Conservation (phyloP, 371 early-diverging fungal species). For the Lichtheimia ornata region DNA sequence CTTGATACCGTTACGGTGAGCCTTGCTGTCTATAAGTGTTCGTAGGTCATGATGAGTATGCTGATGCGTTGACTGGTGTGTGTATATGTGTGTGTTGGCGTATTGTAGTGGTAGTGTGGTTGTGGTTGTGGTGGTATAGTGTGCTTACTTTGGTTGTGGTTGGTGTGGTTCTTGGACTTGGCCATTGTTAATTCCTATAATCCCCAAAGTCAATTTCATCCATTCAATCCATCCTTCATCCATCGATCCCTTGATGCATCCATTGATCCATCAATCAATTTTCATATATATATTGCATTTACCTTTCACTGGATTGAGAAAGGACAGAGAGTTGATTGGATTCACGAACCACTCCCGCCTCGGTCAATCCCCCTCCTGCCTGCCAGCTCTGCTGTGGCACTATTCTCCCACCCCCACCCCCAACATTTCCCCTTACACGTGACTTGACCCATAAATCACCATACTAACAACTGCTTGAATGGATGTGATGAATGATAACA, state of each 20-base stretch:
- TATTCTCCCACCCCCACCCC: too few species aligned
- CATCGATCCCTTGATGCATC: neutral
- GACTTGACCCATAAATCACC: too few species aligned
- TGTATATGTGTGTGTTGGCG: neutral
- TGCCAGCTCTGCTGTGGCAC: too few species aligned
- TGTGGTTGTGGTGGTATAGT: slow-evolving; percentile 73
- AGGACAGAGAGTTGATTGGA: too few species aligned
- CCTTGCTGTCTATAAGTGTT: slow-evolving; percentile 82
- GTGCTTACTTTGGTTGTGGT: slow-evolving; percentile 85
- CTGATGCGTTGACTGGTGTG: too few species aligned
- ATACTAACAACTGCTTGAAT: too few species aligned
- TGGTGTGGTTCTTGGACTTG: slow-evolving; percentile 99
- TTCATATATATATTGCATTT: neutral
- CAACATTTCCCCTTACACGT: too few species aligned
- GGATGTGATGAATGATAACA: too few species aligned
- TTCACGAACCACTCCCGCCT: too few species aligned
- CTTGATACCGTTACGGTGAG: slow-evolving; percentile 98
- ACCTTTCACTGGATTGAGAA: too few species aligned
- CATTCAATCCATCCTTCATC: slow-evolving; percentile 13
- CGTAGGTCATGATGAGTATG: neutral
- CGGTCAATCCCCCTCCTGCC: too few species aligned
- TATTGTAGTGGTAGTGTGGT: neutral
- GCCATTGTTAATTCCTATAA: slow-evolving; percentile 66
- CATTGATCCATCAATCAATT: slow-evolving; percentile 6
- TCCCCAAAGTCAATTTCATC: slow-evolving; percentile 6